Base-by-base conservation (phyloP, 2,329 filamentous ascomycete genomes). In the Alternaria alternata region DNA sequence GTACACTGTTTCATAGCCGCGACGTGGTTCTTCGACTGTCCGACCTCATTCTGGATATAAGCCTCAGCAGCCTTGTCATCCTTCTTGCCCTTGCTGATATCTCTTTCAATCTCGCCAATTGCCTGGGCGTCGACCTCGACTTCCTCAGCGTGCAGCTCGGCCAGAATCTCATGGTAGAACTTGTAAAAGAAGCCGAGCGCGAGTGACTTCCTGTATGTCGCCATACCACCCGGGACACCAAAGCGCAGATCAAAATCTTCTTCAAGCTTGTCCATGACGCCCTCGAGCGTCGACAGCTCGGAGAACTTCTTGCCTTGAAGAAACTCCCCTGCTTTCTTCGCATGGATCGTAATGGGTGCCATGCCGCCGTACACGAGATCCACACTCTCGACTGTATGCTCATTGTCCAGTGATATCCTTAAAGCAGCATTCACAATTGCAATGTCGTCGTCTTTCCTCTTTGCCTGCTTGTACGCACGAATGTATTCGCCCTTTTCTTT, bases 361-460 rank as follows among this genome's bases (percentile, higher is more conserved):
- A 99, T 95, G 44, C 95, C 95, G 54, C 95, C 95, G 69, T 97
- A 98, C 3, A 96, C 91, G 22, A 99, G 83, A 69, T 91, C 92
- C 61, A 88, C 89, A 64, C 89, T 89, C 62, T 89, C 85, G 6
- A 98, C 92, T 2, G 87, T 76, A 42, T 94, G 87, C 1, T 85
- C 83, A 3, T 91, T 85, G 39, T 89, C 86, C 3, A 98, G 80
- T 5, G 86, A 87, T 5, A 98, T 84, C 36, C 92, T 87, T 58
- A 98, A 79, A 1, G 94, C 93, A 28, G 91, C 89, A 49, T 96
- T 98, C 24, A 98, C 95, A 70, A 99, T 98, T 2, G 95, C 95
- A 75, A 99, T 98, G 75, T 99, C 95, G 71, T 99, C 95, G 71
- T 99, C 95, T 75, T 98, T 98, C 67, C 95, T 84, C 83, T 99